phyloP scores from a whole-genome alignment of 208 protist species.

The Porcisia deanei region DNA sequence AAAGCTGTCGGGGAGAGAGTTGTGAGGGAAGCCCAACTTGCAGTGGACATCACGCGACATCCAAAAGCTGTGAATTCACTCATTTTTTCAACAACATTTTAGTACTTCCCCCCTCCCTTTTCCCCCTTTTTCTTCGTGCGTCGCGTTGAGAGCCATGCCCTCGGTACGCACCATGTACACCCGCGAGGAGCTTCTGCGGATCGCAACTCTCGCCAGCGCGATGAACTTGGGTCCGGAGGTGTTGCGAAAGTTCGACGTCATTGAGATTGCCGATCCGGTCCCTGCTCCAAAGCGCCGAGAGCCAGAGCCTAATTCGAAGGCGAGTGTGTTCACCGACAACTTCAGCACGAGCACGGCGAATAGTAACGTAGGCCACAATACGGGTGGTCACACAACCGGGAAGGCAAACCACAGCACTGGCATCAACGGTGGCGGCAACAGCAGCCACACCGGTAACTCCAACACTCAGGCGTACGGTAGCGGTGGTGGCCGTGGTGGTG shows the following conservation, averaged over 20 bases:
- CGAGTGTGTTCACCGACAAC: slow-evolving; percentile 7
- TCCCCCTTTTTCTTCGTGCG: background rate
- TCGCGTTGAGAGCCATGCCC: slow-evolving; percentile 8
- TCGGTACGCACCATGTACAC: slow-evolving; percentile 51
- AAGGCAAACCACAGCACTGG: slow-evolving; percentile 12
- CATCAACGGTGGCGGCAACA: slow-evolving; percentile 14
- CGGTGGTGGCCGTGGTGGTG: slow-evolving; percentile 11
- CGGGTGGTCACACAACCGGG: background rate
- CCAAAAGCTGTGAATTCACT: background rate
- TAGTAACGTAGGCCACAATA: background rate
- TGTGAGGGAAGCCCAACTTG: no score
- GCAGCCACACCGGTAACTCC: slow-evolving; percentile 13
- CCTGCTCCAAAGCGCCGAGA: slow-evolving; percentile 35
- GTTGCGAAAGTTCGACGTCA: slow-evolving; percentile 67
- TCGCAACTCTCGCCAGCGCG: slow-evolving; percentile 32
- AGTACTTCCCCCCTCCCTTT: background rate
- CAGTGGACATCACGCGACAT: no score
- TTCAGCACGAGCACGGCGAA: slow-evolving; percentile 6
- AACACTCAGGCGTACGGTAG: slow-evolving; percentile 8
- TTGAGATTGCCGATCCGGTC: slow-evolving; percentile 47
- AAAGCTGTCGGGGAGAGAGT: no score
- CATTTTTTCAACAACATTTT: background rate
- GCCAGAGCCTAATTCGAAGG: slow-evolving; percentile 19
- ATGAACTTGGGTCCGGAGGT: slow-evolving; percentile 39
- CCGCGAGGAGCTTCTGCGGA: slow-evolving; percentile 54